Conservation (phyloP, 164 flowering plant genomes). For the Stephania cephalantha region DNA sequence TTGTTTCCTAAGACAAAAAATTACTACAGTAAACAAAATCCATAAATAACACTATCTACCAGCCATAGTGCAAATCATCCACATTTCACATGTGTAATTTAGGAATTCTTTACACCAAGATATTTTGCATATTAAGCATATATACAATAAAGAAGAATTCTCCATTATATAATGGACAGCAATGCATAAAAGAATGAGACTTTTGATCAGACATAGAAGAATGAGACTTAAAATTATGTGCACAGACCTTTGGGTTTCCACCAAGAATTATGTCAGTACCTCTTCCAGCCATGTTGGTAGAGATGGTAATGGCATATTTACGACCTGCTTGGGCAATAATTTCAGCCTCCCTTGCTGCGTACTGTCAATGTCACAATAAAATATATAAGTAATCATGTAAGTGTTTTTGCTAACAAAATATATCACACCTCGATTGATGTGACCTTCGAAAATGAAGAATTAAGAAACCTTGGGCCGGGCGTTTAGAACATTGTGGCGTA, state of each 20-base stretch:
- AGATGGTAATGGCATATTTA: constrained; percentile 85
- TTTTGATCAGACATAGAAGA: too few species aligned
- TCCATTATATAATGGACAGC: too few species aligned
- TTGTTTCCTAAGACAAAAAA: too few species aligned
- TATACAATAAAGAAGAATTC: too few species aligned
- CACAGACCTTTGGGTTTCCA: constrained; percentile 88
- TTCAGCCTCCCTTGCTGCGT: constrained; percentile 97
- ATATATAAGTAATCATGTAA: constrained; percentile 1
- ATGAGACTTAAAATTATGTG: neutral
- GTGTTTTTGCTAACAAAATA: neutral
- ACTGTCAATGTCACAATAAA: constrained; percentile 30
- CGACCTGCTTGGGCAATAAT: constrained; percentile 94
- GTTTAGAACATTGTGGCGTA: constrained; percentile 93
- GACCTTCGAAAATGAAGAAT: neutral
- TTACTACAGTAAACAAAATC: too few species aligned
- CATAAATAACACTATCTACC: too few species aligned
- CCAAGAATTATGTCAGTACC: constrained; percentile 98
- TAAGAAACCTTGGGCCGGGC: constrained; percentile 86
- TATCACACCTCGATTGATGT: neutral
- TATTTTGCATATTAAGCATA: too few species aligned
- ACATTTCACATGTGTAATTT: too few species aligned
- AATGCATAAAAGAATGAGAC: too few species aligned
- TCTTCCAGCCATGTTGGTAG: constrained; percentile 99
- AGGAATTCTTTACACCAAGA: too few species aligned
- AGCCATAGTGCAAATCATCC: too few species aligned